phyloP scores from a whole-genome alignment of 768 basidiomycete species.

The Favolaschia claudopus region DNA sequence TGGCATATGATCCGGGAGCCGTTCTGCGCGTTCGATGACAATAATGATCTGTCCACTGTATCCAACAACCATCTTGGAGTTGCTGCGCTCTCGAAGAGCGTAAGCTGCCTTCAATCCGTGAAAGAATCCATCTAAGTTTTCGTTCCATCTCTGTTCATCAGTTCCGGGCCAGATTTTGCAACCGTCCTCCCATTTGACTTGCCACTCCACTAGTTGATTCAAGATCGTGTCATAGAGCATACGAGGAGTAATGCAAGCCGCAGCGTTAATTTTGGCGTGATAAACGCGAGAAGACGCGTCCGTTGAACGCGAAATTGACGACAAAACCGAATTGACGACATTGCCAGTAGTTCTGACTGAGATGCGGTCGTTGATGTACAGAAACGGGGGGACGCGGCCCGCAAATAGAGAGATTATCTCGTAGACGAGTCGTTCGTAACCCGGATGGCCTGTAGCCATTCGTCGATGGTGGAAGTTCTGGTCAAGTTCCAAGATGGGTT shows the following conservation, averaged over 20 bases:
- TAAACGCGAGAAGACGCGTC: conserved; percentile 38
- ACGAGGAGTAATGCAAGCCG: conserved; percentile 67
- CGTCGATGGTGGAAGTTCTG: neutral
- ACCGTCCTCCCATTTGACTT: conserved; percentile 65
- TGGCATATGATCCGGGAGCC: conserved; percentile 65
- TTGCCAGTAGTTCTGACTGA: conserved; percentile 54
- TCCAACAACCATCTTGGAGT: conserved; percentile 22
- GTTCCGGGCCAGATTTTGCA: conserved; percentile 63
- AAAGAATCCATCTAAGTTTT: conserved; percentile 73
- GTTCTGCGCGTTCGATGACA: conserved; percentile 72
- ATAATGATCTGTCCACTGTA: conserved; percentile 59
- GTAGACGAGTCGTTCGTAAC: conserved; percentile 21
- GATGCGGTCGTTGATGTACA: conserved; percentile 69
- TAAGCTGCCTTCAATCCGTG: conserved; percentile 61
- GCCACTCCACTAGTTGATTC: conserved; percentile 65
- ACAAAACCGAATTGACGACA: conserved; percentile 50
- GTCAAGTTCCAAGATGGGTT: too few species aligned
- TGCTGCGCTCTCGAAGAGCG: conserved; percentile 14
- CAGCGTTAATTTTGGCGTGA: conserved; percentile 59
- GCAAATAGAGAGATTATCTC: conserved; percentile 48
- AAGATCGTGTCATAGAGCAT: conserved; percentile 73
- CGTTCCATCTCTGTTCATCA: conserved; percentile 60
- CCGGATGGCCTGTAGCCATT: conserved; percentile 18
- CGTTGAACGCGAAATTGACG: conserved; percentile 29
- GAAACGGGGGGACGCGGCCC: conserved; percentile 64